Evolutionary conservation across 2,329 filamentous ascomycete genomes (phyloP), one percentile per base, ranked within the genome.

Genomic region (Monosporascus ibericus): DNA sequence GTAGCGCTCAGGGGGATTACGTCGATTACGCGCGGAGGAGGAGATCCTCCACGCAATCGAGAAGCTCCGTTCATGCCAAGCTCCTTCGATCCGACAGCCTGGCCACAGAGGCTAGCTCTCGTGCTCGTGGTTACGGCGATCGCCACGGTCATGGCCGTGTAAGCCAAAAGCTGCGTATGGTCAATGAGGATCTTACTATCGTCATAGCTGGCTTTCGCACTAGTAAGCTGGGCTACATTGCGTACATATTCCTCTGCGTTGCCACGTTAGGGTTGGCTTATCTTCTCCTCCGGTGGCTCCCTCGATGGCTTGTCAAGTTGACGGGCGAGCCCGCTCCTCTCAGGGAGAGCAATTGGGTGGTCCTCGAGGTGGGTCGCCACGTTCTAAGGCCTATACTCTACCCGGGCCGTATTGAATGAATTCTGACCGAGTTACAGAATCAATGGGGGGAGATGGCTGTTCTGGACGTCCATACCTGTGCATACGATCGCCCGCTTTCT

Each of bases 381-480:
- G 15, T 36, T 37, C 25, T 20, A 22, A 4, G 6, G 46, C 20
- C 48, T 22, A 44, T 49, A 48, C 49, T 44, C 34, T 22, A 37
- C 52, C n/a, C 27, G 46, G 48, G 46, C 51, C 53, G 52, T 55
- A 57, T 63, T 63, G 55, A 69, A 70, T 60, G 69, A 34, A 52
- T 46, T 47, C 49, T 59, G 24, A 61, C 52, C 24, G 37, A 48
- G 15, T 52, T 53, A 52, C 66, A 87, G 79, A 96, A 99, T 64
- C 91, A 97, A 78, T 97, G 94, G 92, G 88, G 88, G 48, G 92
- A 97, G 69, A 88, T 97, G 69, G 78, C 80, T 14, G 81, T 94
- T n/a, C 81, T 95, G 63, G 66, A 84, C 48, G 78, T 97, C 14
- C 76, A 78, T 38, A 70, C 69, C 17, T 74, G 73, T 51, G 65